Conservation (phyloP, 2,329 filamentous ascomycete species). For the Claviceps quebecensis region DNA sequence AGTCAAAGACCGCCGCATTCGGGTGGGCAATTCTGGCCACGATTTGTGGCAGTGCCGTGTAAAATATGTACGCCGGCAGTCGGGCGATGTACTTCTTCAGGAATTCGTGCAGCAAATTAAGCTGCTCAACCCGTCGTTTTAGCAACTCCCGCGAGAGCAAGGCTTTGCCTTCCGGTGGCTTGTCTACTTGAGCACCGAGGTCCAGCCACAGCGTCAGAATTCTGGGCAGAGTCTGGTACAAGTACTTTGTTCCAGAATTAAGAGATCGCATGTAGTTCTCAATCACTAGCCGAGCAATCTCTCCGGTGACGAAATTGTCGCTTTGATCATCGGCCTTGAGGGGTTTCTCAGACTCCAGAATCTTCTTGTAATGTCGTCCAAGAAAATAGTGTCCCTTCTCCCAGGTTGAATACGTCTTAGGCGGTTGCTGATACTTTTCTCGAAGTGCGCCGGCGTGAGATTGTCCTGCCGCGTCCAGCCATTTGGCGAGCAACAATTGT, state of each 20-base stretch:
- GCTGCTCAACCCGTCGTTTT: slow-evolving; percentile 45
- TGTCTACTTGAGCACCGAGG: slow-evolving; percentile 62
- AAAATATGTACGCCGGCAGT: slow-evolving; percentile 65
- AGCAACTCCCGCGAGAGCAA: slow-evolving; percentile 38
- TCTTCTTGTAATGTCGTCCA: slow-evolving; percentile 92
- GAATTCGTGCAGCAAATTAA: slow-evolving; percentile 57
- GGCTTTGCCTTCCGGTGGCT: slow-evolving; percentile 40
- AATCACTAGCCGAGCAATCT: slow-evolving; percentile 75
- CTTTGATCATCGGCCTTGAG: slow-evolving; percentile 65
- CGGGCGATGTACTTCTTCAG: slow-evolving; percentile 65
- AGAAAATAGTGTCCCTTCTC: slow-evolving; percentile 97
- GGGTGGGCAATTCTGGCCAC: slow-evolving; percentile 91
- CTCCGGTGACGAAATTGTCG: slow-evolving; percentile 63
- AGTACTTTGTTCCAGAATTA: slow-evolving; percentile 81
- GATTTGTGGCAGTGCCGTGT: slow-evolving; percentile 76
- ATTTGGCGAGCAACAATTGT: slow-evolving; percentile 82
- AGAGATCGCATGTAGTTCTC: slow-evolving; percentile 87
- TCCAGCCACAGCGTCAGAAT: slow-evolving; percentile 91
- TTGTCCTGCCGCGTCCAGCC: slow-evolving; percentile 90
- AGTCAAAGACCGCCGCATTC: slow-evolving; percentile 60
- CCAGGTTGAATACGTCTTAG: slow-evolving; percentile 59
- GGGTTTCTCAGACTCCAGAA: slow-evolving; percentile 75
- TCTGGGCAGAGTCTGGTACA: slow-evolving; percentile 87
- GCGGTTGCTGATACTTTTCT: slow-evolving; percentile 69
- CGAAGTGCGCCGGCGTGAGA: slow-evolving; percentile 71